Evolutionary conservation across 2,329 filamentous ascomycete genomes (phyloP).

Genomic region (Trichoderma simmonsii): DNA sequence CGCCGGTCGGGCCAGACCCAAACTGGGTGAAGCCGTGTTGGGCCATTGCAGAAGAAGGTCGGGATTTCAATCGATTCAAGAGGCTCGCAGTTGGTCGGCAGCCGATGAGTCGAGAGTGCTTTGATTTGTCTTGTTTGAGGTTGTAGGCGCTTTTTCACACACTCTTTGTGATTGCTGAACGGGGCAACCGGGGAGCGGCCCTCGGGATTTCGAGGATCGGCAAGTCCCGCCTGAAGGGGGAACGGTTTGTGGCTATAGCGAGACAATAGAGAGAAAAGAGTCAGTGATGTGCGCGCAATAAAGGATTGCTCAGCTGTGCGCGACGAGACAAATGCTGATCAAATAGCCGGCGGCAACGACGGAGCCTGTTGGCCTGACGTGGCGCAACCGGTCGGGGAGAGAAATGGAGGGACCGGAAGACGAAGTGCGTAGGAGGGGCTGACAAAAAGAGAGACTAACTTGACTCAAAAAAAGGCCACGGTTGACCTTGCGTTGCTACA

Average conservation of each 20-base stretch:
- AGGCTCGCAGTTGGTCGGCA: neutral
- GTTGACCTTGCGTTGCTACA: neutral
- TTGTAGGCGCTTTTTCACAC: neutral
- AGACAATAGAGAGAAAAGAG: neutral
- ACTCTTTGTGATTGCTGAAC: neutral
- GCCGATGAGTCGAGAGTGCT: neutral
- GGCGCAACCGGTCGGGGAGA: slow-evolving; percentile 11
- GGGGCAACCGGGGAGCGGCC: slow-evolving; percentile 1
- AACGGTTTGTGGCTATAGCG: slow-evolving; percentile 1
- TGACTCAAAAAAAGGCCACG: slow-evolving; percentile 13
- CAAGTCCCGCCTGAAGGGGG: neutral
- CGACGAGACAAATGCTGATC: slow-evolving; percentile 9
- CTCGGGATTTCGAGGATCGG: slow-evolving; percentile 1
- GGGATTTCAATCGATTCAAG: neutral
- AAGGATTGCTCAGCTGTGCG: slow-evolving; percentile 6
- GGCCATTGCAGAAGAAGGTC: slow-evolving; percentile 42
- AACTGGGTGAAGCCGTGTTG: slow-evolving; percentile 57
- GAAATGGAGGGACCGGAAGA: slow-evolving; percentile 6
- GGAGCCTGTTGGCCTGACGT: slow-evolving; percentile 15
- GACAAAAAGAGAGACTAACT: slow-evolving; percentile 15
- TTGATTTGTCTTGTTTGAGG: neutral
- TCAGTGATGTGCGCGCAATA: neutral
- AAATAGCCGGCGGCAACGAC: slow-evolving; percentile 15
- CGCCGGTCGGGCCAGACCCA: slow-evolving; percentile 50
- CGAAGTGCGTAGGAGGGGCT: slow-evolving; percentile 13